Conservation (phyloP, 2,329 filamentous ascomycete species). For the Helotiales sp. region DNA sequence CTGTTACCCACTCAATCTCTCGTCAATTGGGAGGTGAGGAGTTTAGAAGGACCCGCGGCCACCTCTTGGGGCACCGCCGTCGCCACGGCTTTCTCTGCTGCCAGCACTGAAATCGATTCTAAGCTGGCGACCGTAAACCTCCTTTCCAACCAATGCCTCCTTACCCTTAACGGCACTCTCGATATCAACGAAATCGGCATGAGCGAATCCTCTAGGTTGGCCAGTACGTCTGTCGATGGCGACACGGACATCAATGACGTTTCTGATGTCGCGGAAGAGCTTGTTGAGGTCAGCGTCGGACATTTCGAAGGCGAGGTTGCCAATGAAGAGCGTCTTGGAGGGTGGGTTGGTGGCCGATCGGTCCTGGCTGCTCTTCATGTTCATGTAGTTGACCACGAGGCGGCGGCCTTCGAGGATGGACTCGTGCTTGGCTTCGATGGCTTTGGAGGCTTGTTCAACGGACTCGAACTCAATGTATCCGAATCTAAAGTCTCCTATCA, state of each 20-base stretch:
- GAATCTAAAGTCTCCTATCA: slow-evolving; percentile 55
- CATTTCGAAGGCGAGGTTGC: slow-evolving; percentile 86
- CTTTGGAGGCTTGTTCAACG: slow-evolving; percentile 57
- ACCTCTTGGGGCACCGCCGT: slow-evolving; percentile 3
- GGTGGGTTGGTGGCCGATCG: slow-evolving; percentile 49
- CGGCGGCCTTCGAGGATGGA: slow-evolving; percentile 67
- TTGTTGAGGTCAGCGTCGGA: slow-evolving; percentile 82
- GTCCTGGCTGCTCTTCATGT: slow-evolving; percentile 33
- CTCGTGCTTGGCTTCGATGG: slow-evolving; percentile 63
- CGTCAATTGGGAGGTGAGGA: background rate
- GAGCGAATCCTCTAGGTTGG: slow-evolving; percentile 81
- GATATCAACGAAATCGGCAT: slow-evolving; percentile 77
- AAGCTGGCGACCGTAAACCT: slow-evolving; percentile 69
- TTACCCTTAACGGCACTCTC: slow-evolving; percentile 67
- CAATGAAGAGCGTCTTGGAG: slow-evolving; percentile 75
- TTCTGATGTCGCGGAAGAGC: slow-evolving; percentile 72
- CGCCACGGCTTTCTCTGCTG: slow-evolving; percentile 13
- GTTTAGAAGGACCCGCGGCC: background rate
- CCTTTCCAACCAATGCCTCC: slow-evolving; percentile 59
- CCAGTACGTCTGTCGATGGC: slow-evolving; percentile 82
- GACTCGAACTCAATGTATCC: slow-evolving; percentile 67
- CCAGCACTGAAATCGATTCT: slow-evolving; percentile 62
- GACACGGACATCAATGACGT: slow-evolving; percentile 77
- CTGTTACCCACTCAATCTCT: background rate
- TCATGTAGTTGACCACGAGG: slow-evolving; percentile 62